Base-by-base conservation (phyloP, 2,329 filamentous ascomycete species). In the Pestalotiopsis sp. region DNA sequence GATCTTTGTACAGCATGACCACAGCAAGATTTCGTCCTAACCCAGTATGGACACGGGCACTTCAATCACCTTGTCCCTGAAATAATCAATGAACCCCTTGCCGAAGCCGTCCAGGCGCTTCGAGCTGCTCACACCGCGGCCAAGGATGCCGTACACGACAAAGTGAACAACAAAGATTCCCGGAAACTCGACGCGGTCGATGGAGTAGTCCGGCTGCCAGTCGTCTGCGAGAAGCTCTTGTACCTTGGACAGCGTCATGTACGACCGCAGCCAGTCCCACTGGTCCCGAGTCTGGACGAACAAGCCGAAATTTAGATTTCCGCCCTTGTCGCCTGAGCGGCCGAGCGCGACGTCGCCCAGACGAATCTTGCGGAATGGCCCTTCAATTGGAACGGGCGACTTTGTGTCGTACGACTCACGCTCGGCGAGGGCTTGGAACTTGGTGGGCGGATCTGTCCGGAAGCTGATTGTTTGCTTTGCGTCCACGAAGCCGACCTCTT, bases 101-200 rank as follows among this genome's bases (percentile, higher is more conserved):
- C 80, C 83, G 70, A 84, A 77, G 10, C 76, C 73, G 74, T 85
- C 83, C 35, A 85, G 68, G 44, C 78, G 71, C 48, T 75, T 77
- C 14, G 78, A 81, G 63, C 81, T 81, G 71, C 82, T 84, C 5
- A 85, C 80, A 1, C 77, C 77, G 1, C 75, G 65, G 0, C 78
- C 79, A 20, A 82, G 69, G 40, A 79, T 76, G 3, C 79, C 80
- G 68, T 82, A 81, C 2, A 82, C 71, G n/a, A 82, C 80, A 73
- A 81, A 82, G 68, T 84, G 77, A 14, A 83, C 81, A 0, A 80
- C 80, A 56, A 71, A 71, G 1, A 82, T 72, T 9, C 75, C 69
- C 1, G 75, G 72, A 61, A 82, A 80, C 70, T 83, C 81, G 40
- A 81, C 78, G 20, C 81, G 71, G 69, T 82, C 79, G 11, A 82